phyloP scores from a whole-genome alignment of 768 basidiomycete species.

The Xerocomellus intermedius region DNA sequence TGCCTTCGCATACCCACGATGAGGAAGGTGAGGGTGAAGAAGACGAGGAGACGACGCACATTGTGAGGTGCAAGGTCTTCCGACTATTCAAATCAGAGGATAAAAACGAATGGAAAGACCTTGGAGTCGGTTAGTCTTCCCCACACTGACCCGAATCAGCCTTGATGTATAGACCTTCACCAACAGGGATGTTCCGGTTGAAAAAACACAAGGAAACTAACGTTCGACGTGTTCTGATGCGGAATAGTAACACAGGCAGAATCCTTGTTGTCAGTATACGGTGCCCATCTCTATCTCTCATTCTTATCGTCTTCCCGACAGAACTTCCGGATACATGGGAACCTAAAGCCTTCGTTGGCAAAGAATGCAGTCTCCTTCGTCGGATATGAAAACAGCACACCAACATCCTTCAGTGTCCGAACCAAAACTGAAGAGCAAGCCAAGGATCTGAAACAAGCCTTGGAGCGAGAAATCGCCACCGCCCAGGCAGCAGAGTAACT shows the following conservation, averaged over 20 bases:
- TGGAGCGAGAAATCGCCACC: slow-evolving; percentile 62
- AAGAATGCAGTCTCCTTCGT: slow-evolving; percentile 62
- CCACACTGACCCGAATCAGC: neutral
- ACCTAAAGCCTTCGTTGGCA: slow-evolving; percentile 50
- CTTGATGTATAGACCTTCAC: neutral
- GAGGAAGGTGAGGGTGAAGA: slow-evolving; percentile 81
- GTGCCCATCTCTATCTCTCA: neutral
- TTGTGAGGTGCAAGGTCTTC: slow-evolving; percentile 60
- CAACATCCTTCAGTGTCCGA: slow-evolving; percentile 62
- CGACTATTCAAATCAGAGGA: slow-evolving; percentile 53
- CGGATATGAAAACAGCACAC: slow-evolving; percentile 59
- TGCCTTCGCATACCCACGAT: slow-evolving; percentile 46
- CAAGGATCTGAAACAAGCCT: slow-evolving; percentile 50
- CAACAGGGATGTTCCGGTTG: slow-evolving; percentile 60
- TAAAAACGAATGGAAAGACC: slow-evolving; percentile 54
- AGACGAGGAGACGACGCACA: slow-evolving; percentile 65
- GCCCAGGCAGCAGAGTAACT: slow-evolving; percentile 30
- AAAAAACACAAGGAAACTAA: slow-evolving; percentile 71
- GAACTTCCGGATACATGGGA: slow-evolving; percentile 72
- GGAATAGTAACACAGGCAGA: slow-evolving; percentile 74
- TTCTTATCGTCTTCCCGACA: slow-evolving; percentile 30
- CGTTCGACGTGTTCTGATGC: slow-evolving; percentile 59
- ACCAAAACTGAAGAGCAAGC: slow-evolving; percentile 60
- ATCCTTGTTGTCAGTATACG: slow-evolving; percentile 62
- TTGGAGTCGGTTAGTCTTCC: slow-evolving; percentile 59